Evolutionary conservation across 164 flowering plant genomes (phyloP).

Genomic region (Vitis amurensis): DNA sequence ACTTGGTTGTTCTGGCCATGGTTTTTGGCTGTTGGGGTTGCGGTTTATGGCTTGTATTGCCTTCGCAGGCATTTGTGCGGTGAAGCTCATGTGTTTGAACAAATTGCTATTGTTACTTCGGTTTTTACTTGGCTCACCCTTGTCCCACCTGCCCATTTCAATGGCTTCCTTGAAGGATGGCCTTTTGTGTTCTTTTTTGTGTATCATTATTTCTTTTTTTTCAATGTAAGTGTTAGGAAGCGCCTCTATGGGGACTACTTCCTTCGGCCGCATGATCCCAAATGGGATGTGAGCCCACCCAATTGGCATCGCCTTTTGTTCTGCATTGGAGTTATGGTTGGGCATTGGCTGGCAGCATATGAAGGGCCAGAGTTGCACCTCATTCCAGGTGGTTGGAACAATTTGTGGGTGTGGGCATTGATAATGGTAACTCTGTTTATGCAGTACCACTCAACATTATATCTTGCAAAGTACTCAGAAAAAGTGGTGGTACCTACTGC

Average conservation of each 20-base stretch:
- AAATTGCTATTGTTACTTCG: constrained; percentile 63
- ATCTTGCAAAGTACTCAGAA: constrained; percentile 85
- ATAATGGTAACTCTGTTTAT: constrained; percentile 53
- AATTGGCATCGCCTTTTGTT: constrained; percentile 47
- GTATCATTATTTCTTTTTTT: constrained; percentile 87
- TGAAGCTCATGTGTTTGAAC: constrained; percentile 62
- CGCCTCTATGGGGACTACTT: constrained; percentile 75
- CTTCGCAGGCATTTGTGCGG: constrained; percentile 46
- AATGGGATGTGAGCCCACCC: constrained; percentile 71
- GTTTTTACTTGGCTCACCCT: constrained; percentile 82
- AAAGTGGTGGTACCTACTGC: constrained; percentile 80
- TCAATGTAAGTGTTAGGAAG: constrained; percentile 70
- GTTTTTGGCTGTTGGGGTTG: constrained; percentile 57
- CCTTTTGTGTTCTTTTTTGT: constrained; percentile 78
- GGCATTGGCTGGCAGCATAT: constrained; percentile 84
- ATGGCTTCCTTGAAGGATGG: constrained; percentile 93
- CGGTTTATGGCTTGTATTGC: constrained; percentile 57
- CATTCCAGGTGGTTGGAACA: constrained; percentile 69
- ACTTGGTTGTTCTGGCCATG: constrained; percentile 96
- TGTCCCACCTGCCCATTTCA: constrained; percentile 80
- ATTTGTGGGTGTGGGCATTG: constrained; percentile 61
- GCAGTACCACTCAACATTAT: constrained; percentile 72
- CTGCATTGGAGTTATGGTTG: constrained; percentile 57
- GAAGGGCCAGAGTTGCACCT: constrained; percentile 86
- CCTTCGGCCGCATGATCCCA: constrained; percentile 67